Conservation (phyloP, 2,329 filamentous ascomycete species). For the Ophiocordyceps camponoti-leonardi region DNA sequence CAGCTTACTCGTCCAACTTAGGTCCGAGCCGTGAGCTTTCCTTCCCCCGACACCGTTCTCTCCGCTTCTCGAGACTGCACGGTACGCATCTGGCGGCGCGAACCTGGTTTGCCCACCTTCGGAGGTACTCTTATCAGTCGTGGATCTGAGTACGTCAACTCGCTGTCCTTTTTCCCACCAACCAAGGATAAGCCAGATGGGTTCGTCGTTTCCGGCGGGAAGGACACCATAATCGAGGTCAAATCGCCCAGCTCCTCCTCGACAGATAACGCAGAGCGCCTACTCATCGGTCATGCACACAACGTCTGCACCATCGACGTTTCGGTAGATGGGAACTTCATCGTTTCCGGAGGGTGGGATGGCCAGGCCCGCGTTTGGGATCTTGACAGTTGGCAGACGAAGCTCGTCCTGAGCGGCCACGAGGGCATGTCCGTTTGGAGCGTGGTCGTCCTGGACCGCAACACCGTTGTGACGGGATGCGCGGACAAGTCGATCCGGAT, state of each 20-base stretch:
- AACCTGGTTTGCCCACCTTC: slow-evolving; percentile 50
- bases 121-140: slow-evolving; percentile 65
- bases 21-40: slow-evolving; percentile 78
- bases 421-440: slow-evolving; percentile 68
- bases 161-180: slow-evolving; percentile 58
- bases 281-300: slow-evolving; percentile 70
- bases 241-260: slow-evolving; percentile 50
- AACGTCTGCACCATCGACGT: slow-evolving; percentile 83
- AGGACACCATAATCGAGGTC: slow-evolving; percentile 86
- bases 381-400: slow-evolving; percentile 69
- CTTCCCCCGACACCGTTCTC: slow-evolving; percentile 51
- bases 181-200: slow-evolving; percentile 55
- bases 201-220: slow-evolving; percentile 71
- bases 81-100: slow-evolving; percentile 69
- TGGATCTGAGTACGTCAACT: slow-evolving; percentile 76
- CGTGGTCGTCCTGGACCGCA: slow-evolving; percentile 67
- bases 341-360: slow-evolving; percentile 93
- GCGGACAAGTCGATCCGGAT: slow-evolving; percentile 82
- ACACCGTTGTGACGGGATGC: slow-evolving; percentile 75
- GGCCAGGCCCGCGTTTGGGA: slow-evolving; percentile 73
- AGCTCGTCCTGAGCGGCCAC: slow-evolving; percentile 56
- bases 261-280: slow-evolving; percentile 64
- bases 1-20: slow-evolving; percentile 17
- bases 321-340: slow-evolving; percentile 49
- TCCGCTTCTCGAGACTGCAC: slow-evolving; percentile 87